Base-by-base conservation (phyloP, 352 stramenopile genomes). In the Globisporangium abappressorium region DNA sequence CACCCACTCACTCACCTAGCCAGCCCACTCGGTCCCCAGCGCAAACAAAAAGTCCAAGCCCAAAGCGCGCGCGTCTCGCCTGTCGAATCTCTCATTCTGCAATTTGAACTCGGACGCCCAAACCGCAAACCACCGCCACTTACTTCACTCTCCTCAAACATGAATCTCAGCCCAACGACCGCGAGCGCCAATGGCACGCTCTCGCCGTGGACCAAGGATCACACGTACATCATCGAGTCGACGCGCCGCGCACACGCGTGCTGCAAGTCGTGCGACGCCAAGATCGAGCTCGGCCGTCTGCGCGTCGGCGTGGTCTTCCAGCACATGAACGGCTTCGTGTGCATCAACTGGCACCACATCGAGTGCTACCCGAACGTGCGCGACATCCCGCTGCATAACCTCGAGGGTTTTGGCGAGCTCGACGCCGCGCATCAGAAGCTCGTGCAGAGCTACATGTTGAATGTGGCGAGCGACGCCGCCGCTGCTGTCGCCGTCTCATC, bases 291-390 rank as follows among this genome's bases (percentile, higher is more conserved):
- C 54, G 80, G 79, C 18, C 81, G 81, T 55, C 76, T 93, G 55
- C 85, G 85, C 70, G 80, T 93, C 34, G 85, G 85, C 60, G 85
- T 93, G 60, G 83, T 93, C 3, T 93, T 84, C 69, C 85, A 92
- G 72, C 85, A 93, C 70, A 82, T 82, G 70, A 91, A 91, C 64
- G 85, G 85, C 68, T 93, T 91, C 69, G 79, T 91, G 30, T 92
- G 85, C 75, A 92, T 93, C 69, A 92, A 93, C 71, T 93, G 85
- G 85, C 83, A 93, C 71, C 85, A 93, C 70, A 73, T 93, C 65
- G 82, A 92, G 72, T 93, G 85, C 75, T 93, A 91, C 70, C 77
- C 80, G 65, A 71, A 78, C 49, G 80, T 90, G 56, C 49, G 71
- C 43, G 68, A 77, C 57, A 90, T 93, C 47, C 80, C 81, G 43